Conservation (phyloP, 306 rosid genomes). For the Ceratonia siliqua region DNA sequence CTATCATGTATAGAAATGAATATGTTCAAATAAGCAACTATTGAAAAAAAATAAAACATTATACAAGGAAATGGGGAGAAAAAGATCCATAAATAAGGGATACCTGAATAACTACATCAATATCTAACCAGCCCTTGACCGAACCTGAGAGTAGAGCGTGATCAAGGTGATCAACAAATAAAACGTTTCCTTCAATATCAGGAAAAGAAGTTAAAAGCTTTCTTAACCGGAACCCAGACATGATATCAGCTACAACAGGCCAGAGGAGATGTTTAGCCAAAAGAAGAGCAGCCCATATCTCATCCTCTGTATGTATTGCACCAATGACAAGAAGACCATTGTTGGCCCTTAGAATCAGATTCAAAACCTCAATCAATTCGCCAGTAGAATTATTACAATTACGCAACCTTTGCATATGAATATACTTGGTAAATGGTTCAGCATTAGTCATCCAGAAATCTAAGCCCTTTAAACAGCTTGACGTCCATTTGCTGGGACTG, state of each 20-base stretch:
- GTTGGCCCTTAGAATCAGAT: slow-evolving; percentile 51
- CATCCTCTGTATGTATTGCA: slow-evolving; percentile 82
- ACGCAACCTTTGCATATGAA: slow-evolving; percentile 48
- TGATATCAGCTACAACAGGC: slow-evolving; percentile 91
- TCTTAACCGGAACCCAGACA: slow-evolving; percentile 90
- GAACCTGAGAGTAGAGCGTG: slow-evolving; percentile 78
- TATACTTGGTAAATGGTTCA: slow-evolving; percentile 87
- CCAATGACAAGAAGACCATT: slow-evolving; percentile 78
- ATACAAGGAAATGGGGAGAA: slow-evolving; percentile 12
- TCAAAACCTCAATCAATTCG: slow-evolving; percentile 59
- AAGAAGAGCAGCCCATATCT: slow-evolving; percentile 91
- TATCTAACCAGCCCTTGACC: slow-evolving; percentile 57
- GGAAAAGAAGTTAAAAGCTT: slow-evolving; percentile 65
- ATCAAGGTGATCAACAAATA: slow-evolving; percentile 90
- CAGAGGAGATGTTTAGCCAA: slow-evolving; percentile 84
- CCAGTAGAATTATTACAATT: slow-evolving; percentile 39
- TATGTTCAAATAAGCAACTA: background rate
- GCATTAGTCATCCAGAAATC: slow-evolving; percentile 70
- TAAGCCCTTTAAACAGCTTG: slow-evolving; percentile 74
- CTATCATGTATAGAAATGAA: background rate
- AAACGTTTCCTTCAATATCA: slow-evolving; percentile 56
- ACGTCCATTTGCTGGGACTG: slow-evolving; percentile 67
- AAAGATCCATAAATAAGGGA: slow-evolving; percentile 16
- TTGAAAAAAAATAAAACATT: background rate
- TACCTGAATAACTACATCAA: slow-evolving; percentile 91